These are phyloP conservation scores for Gnomoniopsis sp. DNA, from an alignment of 2,329 filamentous ascomycete genomes.

Conservation along the genomic window DNA sequence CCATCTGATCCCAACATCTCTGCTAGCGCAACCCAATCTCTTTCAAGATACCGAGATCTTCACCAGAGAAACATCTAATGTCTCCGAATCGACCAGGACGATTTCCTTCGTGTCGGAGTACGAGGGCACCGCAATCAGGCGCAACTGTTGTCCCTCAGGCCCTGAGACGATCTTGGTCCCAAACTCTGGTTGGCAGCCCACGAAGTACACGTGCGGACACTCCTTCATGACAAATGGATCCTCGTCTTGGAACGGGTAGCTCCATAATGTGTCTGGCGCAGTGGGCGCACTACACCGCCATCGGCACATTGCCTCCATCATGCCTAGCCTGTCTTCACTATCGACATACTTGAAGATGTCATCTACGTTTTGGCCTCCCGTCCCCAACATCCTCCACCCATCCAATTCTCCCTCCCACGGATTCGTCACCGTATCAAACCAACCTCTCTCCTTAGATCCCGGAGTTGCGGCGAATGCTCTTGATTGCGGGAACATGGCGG, in stretches of 20 bases:
- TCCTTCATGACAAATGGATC: conserved; percentile 85
- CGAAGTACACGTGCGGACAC: conserved; percentile 89
- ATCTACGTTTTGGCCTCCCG: conserved; percentile 87
- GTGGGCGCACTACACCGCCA: conserved; percentile 93
- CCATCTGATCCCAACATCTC: neutral
- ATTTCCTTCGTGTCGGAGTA: conserved; percentile 78
- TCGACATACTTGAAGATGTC: conserved; percentile 91
- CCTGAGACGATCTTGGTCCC: conserved; percentile 68
- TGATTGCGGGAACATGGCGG: conserved; percentile 81
- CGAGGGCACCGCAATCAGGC: conserved; percentile 77
- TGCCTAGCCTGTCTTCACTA: conserved; percentile 70
- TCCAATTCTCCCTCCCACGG: conserved; percentile 90
- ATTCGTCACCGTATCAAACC: conserved; percentile 89
- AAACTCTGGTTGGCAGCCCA: conserved; percentile 79
- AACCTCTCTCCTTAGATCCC: conserved; percentile 51
- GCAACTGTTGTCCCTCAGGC: conserved; percentile 64
- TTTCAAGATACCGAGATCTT: conserved; percentile 45
- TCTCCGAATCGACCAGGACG: conserved; percentile 81
- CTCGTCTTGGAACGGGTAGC: conserved; percentile 91
- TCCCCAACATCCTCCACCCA: conserved; percentile 83
- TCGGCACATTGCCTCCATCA: conserved; percentile 92
- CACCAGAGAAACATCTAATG: conserved; percentile 71
- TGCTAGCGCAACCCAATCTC: neutral
- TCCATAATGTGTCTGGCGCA: conserved; percentile 93
- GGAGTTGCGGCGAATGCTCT: conserved; percentile 62